Base-by-base conservation (phyloP, 2,329 filamentous ascomycete genomes). In the Cercospora nicotianae region DNA sequence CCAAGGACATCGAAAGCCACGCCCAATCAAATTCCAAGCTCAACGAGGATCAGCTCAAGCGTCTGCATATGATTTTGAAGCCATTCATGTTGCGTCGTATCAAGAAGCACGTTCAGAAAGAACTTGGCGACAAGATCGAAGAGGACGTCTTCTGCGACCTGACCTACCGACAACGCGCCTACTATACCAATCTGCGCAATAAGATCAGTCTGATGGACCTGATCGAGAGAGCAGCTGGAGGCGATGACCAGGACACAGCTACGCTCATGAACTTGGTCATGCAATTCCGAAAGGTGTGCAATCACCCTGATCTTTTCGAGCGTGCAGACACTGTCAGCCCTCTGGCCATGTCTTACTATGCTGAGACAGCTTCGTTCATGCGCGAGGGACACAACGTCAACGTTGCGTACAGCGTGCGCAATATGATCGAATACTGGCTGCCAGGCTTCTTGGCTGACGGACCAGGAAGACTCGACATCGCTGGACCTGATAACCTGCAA, bases 231-330 rank as follows among this genome's bases (percentile, higher is more conserved):
- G 93, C 93, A 1, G 94, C 94, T 2, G 87, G 95, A 73, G 95
- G 95, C 39, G 94, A 97, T 75, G 95, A 98, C 60, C 90, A 94
- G 75, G 95, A 98, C 77, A 96, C 92, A 39, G 94, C 94, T 48
- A 98, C 94, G 1, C 82, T 99, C 75, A 98, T 99, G 95, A 99
- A 99, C 80, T 85, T 99, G 72, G 95, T 99, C 71, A 99, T 99
- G 95, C 95, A 99, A 81, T 99, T 99, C 87, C 89, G 95, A 75
- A 99, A 99, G 82, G 95, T 99, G 66, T 99, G 95, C 83, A 99
- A 99, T 77, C 95, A 99, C 78, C 95, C 95, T 0, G 95, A 99
- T 81, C 82, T 99, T 36, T 99, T 99, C 74, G 94, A 99, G 80
- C 90, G 95, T 57, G 94, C 94, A 9, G 94, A 98, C 69, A 96